Evolutionary conservation across 345 rosid species (phyloP), one percentile per base, ranked within the genome.

Genomic region (Eutrema japonicum): DNA sequence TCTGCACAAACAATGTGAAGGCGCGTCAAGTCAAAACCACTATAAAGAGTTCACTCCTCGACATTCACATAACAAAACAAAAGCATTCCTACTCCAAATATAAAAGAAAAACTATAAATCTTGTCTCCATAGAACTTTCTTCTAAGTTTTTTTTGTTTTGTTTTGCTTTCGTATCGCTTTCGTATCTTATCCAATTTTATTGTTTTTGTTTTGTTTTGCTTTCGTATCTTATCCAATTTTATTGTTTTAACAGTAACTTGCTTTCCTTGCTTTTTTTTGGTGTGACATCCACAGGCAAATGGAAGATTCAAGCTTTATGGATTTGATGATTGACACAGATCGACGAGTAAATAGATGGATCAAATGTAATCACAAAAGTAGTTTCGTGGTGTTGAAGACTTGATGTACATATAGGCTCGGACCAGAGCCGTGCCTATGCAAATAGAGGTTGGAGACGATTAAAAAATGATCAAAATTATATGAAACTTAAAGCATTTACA

Each of bases 221-320:
- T n/a, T 70, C 27, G 26, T 62, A n/a, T 62, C 76, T 63, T 13
- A 26, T 73, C 18, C 18, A 35, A 0, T 52, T 11, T 6, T 22
- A 22, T 33, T 38, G 12, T 57, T 4, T 33, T 32, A 32, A 69
- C 3, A 18, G 9, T 16, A 14, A 4, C 62, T 47, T 37, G 2
- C 14, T 3, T 32, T 66, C 52, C 29, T 54, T 64, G 42, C 1
- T 5, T 10, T 38, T 26, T 27, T 22, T 22, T 1, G 2, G 26
- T 16, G 37, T 66, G 54, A 43, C 48, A 32, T 36, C 46, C 69
- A 74, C 49, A 42, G 32, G 46, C 26, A 70, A 37, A 22, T 77
- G 80, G 80, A 77, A 27, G 73, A 77, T 50, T 58, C 80, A 59
- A 58, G 45, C 51, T 64, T 77, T 4, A 66, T 60, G 73, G 73